Evolutionary conservation across 345 rosid species (phyloP).

Genomic region (Syzygium aromaticum): DNA sequence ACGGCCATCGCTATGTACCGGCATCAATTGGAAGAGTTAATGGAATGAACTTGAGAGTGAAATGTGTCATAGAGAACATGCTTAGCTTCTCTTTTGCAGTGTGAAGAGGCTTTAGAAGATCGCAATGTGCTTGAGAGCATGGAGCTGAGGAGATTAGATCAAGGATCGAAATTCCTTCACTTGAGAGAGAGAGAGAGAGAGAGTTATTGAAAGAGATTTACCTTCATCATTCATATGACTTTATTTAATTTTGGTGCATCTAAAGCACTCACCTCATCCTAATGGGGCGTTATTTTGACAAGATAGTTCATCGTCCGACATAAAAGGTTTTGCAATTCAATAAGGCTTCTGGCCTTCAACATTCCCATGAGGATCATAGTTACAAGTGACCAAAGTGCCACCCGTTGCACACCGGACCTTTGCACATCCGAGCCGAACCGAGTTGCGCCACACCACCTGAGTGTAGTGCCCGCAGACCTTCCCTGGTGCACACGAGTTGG

Average conservation of each 20-base stretch:
- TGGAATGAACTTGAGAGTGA: neutral
- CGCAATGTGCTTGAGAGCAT: neutral
- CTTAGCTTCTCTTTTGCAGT: neutral
- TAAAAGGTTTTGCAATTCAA: neutral
- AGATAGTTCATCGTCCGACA: neutral
- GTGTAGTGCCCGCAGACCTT: slow-evolving; percentile 14
- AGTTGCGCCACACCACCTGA: slow-evolving; percentile 13
- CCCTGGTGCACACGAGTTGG: neutral
- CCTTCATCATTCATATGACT: neutral
- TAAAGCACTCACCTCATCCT: neutral
- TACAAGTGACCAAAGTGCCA: slow-evolving; percentile 14
- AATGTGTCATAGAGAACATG: neutral
- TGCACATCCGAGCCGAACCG: slow-evolving; percentile 2
- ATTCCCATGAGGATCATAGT: slow-evolving; percentile 18
- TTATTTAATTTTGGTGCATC: neutral
- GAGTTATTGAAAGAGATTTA: neutral
- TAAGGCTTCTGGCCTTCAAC: slow-evolving; percentile 1
- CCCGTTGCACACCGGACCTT: slow-evolving; percentile 2
- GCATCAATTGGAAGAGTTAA: neutral
- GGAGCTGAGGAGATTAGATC: neutral
- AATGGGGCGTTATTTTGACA: neutral
- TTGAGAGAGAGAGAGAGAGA: neutral
- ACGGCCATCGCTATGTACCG: neutral
- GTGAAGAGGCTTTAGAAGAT: neutral
- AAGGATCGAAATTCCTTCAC: neutral